Conservation (phyloP, 2,329 filamentous ascomycete species). For the Diaporthe eres region DNA sequence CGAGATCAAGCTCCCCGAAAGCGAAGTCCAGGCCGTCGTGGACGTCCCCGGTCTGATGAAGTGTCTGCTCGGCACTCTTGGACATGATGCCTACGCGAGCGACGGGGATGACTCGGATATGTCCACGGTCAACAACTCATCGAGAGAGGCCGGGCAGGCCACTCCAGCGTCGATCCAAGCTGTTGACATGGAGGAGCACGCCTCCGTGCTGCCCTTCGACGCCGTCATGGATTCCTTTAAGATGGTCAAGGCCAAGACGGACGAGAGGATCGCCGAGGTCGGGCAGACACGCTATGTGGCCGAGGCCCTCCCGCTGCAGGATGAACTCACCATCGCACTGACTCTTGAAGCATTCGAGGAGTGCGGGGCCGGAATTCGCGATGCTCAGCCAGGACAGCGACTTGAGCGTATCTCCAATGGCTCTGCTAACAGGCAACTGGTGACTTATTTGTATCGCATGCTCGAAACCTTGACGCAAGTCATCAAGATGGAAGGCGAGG, state of each 20-base stretch:
- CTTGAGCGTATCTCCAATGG: constrained; percentile 47
- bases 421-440: constrained; percentile 49
- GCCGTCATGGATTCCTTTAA: constrained; percentile 17
- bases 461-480: constrained; percentile 51
- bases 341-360: constrained; percentile 53
- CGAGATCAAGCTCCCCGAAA: constrained; percentile 45
- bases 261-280: constrained; percentile 6
- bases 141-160: background rate
- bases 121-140: background rate
- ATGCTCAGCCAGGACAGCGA: constrained; percentile 46
- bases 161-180: constrained; percentile 4
- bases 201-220: background rate
- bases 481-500: constrained; percentile 45
- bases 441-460: constrained; percentile 52
- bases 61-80: constrained; percentile 8
- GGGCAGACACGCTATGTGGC: constrained; percentile 32
- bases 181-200: background rate
- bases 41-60: constrained; percentile 26
- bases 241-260: constrained; percentile 11
- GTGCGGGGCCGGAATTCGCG: constrained; percentile 47
- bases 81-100: background rate
- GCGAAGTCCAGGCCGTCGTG: constrained; percentile 16
- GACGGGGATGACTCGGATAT: background rate
- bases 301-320: constrained; percentile 10
- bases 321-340: constrained; percentile 47